These are phyloP conservation scores for Russula brevipes DNA, from an alignment of 768 basidiomycete genomes.

Conservation along the genomic window DNA sequence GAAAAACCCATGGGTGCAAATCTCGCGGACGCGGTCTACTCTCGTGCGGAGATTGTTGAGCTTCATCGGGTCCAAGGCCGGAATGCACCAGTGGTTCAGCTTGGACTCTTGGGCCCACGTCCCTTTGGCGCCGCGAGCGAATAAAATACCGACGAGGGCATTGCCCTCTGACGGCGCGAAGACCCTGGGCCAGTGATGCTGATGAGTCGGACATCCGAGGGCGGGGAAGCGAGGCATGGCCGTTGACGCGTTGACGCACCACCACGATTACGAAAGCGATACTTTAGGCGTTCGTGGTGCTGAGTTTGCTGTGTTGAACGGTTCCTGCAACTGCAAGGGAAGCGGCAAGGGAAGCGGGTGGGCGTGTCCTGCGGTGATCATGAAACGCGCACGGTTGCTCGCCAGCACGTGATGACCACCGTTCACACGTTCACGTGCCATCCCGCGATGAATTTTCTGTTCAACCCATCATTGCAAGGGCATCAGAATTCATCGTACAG, in stretches of 20 bases:
- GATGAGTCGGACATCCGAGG: neutral
- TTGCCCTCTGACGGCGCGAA: conserved; percentile 51
- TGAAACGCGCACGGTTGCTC: no score
- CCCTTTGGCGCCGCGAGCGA: conserved; percentile 44
- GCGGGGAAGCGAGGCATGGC: neutral
- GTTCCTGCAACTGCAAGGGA: conserved; percentile 28
- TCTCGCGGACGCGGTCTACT: no score
- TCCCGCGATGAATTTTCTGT: no score
- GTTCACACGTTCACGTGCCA: neutral
- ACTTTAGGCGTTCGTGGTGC: conserved; percentile 56
- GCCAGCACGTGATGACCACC: conserved; percentile 1
- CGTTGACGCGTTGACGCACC: conserved; percentile 27
- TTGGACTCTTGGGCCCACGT: no score
- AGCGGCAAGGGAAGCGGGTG: conserved; percentile 14
- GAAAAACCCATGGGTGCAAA: no score
- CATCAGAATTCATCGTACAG: no score
- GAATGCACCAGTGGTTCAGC: no score
- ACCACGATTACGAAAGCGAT: conserved; percentile 58
- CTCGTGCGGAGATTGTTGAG: no score
- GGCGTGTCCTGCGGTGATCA: neutral
- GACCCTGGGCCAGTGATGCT: conserved; percentile 34
- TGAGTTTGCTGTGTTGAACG: conserved; percentile 58
- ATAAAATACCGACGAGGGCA: conserved; percentile 47
- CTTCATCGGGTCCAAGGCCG: no score
- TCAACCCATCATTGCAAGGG: no score